Evolutionary conservation across 164 flowering plant genomes (phyloP), one percentile per base, ranked within the genome.

Genomic region (Piper betle): DNA sequence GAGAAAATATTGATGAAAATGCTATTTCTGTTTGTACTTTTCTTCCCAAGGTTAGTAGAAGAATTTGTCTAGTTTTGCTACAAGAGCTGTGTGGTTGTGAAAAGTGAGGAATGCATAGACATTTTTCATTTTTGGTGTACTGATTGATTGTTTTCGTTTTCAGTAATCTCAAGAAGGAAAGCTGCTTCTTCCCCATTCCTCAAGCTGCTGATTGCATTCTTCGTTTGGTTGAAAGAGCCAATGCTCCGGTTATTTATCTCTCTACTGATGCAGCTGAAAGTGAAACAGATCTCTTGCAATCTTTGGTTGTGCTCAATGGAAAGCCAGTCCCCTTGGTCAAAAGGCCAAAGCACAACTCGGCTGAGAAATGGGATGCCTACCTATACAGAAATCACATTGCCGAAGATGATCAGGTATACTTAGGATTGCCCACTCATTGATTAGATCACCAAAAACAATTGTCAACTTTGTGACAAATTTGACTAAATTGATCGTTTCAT

Each of bases 201-300:
- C 99, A 94, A 81, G 96, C 96, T 52, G 97, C 99, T 20, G 84
- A 81, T 39, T 94, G 99, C 80, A 87, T 94, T 25, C 79, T 71
- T 62, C 81, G 75, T 48, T 77, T 85, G 58, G 90, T 79, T 60
- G 91, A 84, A 66, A 82, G 78, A 74, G 87, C 90, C 38, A 72
- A 82, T 71, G 65, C 90, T n/a, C 96, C 96, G 25, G 86, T 91
- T 50, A 82, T 94, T 63, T 94, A 94, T 77, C 91, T 94, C 37
- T 88, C 97, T 38, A 94, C 99, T 3, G 99, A 94, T 84, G 99
- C 99, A 50, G 99, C 96, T 61, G 90, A 83, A 59, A 91, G 97
- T 77, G 99, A 94, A 82, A 91, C 96, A 62, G 69, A 83, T 68
- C 80, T 94, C 62, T 75, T 91, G 66, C 97, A 88, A 69, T 84